Evolutionary conservation across 768 basidiomycete genomes (phyloP).

Genomic region (Boletus rubescentipes): DNA sequence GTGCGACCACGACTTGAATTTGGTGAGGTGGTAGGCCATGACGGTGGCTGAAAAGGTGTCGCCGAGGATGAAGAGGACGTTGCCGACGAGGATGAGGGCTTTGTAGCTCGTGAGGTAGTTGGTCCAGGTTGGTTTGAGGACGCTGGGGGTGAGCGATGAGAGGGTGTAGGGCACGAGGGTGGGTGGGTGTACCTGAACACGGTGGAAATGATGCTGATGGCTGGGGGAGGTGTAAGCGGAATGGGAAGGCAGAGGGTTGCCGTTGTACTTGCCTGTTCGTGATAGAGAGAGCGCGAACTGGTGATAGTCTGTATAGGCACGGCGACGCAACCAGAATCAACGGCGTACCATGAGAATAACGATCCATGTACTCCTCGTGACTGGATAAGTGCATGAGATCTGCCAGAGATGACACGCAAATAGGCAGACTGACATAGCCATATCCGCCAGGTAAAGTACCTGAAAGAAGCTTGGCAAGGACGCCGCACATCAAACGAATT

Average conservation of each 20-base stretch:
- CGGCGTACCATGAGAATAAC: constrained; percentile 20
- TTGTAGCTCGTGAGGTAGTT: not conserved
- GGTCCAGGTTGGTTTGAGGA: constrained; percentile 8
- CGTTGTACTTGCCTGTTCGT: constrained; percentile 17
- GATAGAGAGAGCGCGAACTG: constrained; percentile 19
- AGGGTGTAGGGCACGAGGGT: not conserved
- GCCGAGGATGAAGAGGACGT: constrained; percentile 25
- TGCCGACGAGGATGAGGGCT: constrained; percentile 18
- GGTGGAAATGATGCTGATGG: constrained; percentile 12
- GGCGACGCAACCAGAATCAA: not conserved
- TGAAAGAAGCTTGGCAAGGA: not conserved
- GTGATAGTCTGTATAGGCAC: not conserved
- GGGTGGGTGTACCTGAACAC: constrained; percentile 16
- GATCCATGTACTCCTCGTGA: constrained; percentile 16
- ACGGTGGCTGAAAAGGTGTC: constrained; percentile 20
- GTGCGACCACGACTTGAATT: constrained; percentile 11
- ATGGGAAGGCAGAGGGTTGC: not conserved
- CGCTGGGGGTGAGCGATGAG: constrained; percentile 6
- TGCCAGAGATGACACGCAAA: not conserved
- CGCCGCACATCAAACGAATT: not conserved
- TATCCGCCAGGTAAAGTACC: constrained; percentile 32
- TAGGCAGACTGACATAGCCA: constrained; percentile 23
- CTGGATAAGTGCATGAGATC: constrained; percentile 13
- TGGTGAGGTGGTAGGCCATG: constrained; percentile 25
- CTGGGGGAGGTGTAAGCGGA: constrained; percentile 1